A percentile compares a stretch with the other conserved stretches of the same genome.
These are phyloP conservation scores for Pisolithus tinctorius DNA, from an alignment of 768 basidiomycete genomes.

Conservation along the genomic window DNA sequence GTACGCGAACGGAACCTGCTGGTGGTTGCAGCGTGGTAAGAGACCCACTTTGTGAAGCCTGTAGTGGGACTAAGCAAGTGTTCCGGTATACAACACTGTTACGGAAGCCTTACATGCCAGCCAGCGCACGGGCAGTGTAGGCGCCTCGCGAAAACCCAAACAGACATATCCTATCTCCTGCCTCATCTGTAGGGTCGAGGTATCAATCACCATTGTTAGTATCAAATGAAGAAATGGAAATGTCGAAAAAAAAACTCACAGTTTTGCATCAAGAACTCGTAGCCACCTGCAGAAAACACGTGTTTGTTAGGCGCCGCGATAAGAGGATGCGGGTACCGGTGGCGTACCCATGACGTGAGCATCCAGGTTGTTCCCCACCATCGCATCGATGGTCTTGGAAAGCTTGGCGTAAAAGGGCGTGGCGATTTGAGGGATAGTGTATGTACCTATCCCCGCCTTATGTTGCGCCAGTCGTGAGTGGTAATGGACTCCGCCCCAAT, in stretches of 20 bases:
- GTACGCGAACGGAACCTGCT: conserved; percentile 71
- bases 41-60: conserved; percentile 69
- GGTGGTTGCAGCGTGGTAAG: conserved; percentile 61
- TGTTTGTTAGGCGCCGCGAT: neutral
- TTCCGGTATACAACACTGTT: too few relatives aligned
- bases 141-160: conserved; percentile 81
- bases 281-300: conserved; percentile 43
- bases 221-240: neutral
- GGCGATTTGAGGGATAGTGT: conserved; percentile 55
- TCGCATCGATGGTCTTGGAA: conserved; percentile 50
- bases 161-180: conserved; percentile 69
- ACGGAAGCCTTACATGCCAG: conserved; percentile 48
- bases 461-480: neutral
- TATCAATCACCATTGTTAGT: neutral
- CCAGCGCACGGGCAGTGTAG: conserved; percentile 65
- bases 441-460: conserved; percentile 70
- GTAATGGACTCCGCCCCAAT: neutral
- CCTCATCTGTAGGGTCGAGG: conserved; percentile 36
- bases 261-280: conserved; percentile 75
- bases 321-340: neutral
- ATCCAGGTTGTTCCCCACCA: conserved; percentile 54
- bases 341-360: conserved; percentile 65
- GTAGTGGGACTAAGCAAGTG: neutral
- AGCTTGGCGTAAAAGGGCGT: conserved; percentile 50
- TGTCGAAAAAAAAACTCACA: conserved; percentile 34